Base-by-base conservation (phyloP, 768 basidiomycete genomes). In the Kwoniella sp. region DNA sequence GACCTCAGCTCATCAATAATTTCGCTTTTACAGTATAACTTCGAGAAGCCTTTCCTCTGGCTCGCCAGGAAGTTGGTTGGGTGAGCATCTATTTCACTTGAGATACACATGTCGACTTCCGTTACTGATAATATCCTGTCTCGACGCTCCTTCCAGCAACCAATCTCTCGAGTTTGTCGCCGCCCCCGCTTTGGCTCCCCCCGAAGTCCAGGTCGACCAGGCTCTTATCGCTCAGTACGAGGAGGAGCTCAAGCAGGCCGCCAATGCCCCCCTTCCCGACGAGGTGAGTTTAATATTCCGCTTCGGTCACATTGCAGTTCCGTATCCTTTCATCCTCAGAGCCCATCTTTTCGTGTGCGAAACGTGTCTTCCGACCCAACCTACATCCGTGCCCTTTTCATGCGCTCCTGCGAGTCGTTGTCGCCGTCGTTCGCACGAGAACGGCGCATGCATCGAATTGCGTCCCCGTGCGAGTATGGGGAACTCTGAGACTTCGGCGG, bases 41-140 rank as follows among this genome's bases (percentile, higher is more conserved):
- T 98, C 79, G 96, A 99, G 84, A 97, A 97, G 82, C 96, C 96
- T 55, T 98, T 99, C 92, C 86, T 99, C 70, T 98, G 96, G 96
- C 86, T 98, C 81, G 94, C 92, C 65, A 88, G 93, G 84, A 99
- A 98, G 84, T 86, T 99, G 69, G 94, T 95, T 70, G 95, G 93
- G 92, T 93, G 75, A 68, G 91, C 85, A 5, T 41, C 11, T 1
- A 9, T 20, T 9, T 23, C n/a, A 5, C 22, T 30, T 37, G 15
- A 30, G n/a, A 37, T 61, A 13, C n/a, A 17, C 25, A 26, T 26
- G 28, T 41, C n/a, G 4, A 45, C 55, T n/a, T n/a, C n/a, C n/a
- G n/a, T 28, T 25, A 30, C 29, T 1, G 25, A 55, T 28, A 17
- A 9, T 25, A 29, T 25, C 25, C n/a, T n/a, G n/a, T n/a, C n/a